Evolutionary conservation across 805 yeast species (phyloP).

Genomic region (Priceomyces medius): DNA sequence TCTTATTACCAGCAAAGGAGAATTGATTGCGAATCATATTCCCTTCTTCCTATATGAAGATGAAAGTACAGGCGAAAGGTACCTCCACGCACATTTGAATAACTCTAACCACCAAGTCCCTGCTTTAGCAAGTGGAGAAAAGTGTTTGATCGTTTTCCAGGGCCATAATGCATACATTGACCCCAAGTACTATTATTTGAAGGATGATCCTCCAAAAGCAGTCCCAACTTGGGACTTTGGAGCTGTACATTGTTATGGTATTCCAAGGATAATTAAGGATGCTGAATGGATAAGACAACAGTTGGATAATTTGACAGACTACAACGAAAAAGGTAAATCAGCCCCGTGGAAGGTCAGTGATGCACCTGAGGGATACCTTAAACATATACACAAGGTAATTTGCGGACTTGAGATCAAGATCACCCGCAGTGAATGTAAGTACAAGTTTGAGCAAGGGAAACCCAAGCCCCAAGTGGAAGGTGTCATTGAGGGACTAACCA

Average conservation of each 20-base stretch:
- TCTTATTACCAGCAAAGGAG: conserved; percentile 42
- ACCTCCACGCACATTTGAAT: conserved; percentile 56
- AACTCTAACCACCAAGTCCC: conserved; percentile 51
- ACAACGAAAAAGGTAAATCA: conserved; percentile 44
- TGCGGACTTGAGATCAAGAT: conserved; percentile 58
- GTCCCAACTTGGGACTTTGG: conserved; percentile 76
- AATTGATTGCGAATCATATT: conserved; percentile 52
- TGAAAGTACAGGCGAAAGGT: conserved; percentile 34
- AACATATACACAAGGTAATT: conserved; percentile 46
- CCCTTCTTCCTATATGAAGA: conserved; percentile 49
- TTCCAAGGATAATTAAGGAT: conserved; percentile 44
- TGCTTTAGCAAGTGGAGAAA: conserved; percentile 33
- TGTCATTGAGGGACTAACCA: conserved; percentile 45
- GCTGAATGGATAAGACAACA: conserved; percentile 46
- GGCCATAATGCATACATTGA: conserved; percentile 52
- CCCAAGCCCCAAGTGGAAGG: conserved; percentile 48
- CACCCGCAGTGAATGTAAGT: conserved; percentile 47
- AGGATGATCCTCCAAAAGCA: conserved; percentile 54
- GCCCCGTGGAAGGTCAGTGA: conserved; percentile 56
- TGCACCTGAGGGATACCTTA: conserved; percentile 51
- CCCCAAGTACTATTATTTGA: conserved; percentile 59
- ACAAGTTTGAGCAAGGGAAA: conserved; percentile 57
- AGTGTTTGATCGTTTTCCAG: conserved; percentile 53
- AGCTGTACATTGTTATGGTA: conserved; percentile 56
- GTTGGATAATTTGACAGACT: conserved; percentile 43